Base-by-base conservation (phyloP, 345 rosid genomes). In the Streptanthus diversifolius region DNA sequence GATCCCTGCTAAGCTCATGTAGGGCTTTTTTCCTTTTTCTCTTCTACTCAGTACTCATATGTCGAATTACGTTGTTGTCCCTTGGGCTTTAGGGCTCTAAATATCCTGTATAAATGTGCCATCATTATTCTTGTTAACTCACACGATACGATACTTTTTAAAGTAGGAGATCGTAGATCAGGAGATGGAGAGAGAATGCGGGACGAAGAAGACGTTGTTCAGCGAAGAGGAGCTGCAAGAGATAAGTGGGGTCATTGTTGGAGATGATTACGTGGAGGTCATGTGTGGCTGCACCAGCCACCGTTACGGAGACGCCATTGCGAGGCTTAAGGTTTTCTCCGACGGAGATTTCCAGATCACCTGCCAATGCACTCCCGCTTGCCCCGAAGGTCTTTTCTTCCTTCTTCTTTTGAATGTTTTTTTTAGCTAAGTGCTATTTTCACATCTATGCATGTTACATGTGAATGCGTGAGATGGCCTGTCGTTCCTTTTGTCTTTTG, bases 251-350 rank as follows among this genome's bases (percentile, higher is more conserved):
- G 81, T 90, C 74, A 87, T 74, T 80, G 77, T 78, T 45, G 86
- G 81, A 59, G 88, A 69, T 15, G 91, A 87, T 64, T 88, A 82
- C 77, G 81, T 95, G 39, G 99, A 95, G 81, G 98, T 95, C 56
- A 91, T 85, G 80, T 95, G 98, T 78, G 98, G 98, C 33, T 91
- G 99, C 86, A 95, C 99, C 33, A 95, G 97, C 79, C 97, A 87
- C 82, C 84, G 93, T 63, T 95, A 90, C 75, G 98, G 99, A 69
- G 99, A 95, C 79, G 99, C 97, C 60, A 92, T 91, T 65, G 99
- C 98, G 10, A 85, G 81, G 80, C 96, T 95, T 88, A 95, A 86
- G 92, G 93, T 95, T 90, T 87, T 85, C 81, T 70, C 83, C 43
- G 85, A 80, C 56, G 98, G 99, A 69, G 91, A 88, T 40, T 96